A percentile compares a stretch with the other conserved stretches of the same genome.
Evolutionary conservation across 192 early-diverging fungal genomes (phyloP).

Genomic region (Borealophlyctis nickersoniae): DNA sequence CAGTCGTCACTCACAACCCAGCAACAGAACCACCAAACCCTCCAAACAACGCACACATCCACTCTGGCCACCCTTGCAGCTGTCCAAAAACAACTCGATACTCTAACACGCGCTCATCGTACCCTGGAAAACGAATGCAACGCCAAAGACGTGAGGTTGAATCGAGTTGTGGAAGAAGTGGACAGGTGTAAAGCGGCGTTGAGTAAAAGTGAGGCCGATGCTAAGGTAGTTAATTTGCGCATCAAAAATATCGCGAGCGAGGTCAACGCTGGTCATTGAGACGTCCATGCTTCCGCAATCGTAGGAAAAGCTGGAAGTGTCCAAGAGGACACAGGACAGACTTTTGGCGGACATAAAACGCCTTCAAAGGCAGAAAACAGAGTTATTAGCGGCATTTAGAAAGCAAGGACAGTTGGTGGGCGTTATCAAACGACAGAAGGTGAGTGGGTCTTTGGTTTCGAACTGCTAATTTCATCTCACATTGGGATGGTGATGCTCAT

Average conservation of each 20-base stretch:
- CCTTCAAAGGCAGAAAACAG: conserved; percentile 48
- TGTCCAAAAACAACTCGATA: conserved; percentile 42
- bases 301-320: conserved; percentile 38
- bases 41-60: too few relatives aligned
- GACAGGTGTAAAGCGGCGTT: conserved; percentile 35
- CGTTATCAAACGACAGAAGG: conserved; percentile 56
- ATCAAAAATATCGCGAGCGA: background rate
- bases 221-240: conserved; percentile 41
- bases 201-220: conserved; percentile 21
- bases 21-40: background rate
- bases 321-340: conserved; percentile 24
- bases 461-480: too few relatives aligned
- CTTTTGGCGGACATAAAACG: conserved; percentile 45
- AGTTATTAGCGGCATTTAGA: conserved; percentile 49
- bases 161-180: conserved; percentile 53
- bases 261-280: background rate
- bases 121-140: conserved; percentile 35
- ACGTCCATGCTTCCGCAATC: background rate
- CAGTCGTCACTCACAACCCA: background rate
- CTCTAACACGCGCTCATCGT: conserved; percentile 20
- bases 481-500: background rate
- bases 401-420: conserved; percentile 53
- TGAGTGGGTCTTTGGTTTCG: too few relatives aligned
- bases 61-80: conserved; percentile 7
- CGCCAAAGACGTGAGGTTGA: conserved; percentile 49